Percentiles rank a stretch among this genome's conserved stretches.
Evolutionary conservation across 768 basidiomycete species (phyloP).

Genomic region (Trametes elegans): DNA sequence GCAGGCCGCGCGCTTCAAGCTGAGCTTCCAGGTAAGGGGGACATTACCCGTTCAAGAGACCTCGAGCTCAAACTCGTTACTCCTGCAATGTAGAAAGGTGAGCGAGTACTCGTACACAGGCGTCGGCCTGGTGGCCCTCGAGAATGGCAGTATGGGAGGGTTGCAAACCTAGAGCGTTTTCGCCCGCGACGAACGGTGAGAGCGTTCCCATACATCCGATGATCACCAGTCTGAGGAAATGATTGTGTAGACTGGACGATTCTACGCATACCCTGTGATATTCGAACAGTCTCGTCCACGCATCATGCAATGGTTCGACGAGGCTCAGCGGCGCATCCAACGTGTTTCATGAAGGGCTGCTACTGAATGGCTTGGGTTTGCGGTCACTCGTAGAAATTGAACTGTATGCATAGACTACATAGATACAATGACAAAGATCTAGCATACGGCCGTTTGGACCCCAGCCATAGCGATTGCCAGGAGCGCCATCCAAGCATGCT

Average conservation of each 20-base stretch:
- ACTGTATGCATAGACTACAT: no score
- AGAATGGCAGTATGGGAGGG: not conserved
- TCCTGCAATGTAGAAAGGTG: not conserved
- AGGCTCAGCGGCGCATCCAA: not conserved
- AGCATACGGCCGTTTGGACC: no score
- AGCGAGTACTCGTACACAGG: not conserved
- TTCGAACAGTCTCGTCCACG: not conserved
- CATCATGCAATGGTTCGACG: conserved; percentile 4
- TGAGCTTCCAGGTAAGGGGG: no score
- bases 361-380: no score
- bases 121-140: not conserved
- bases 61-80: no score
- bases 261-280: not conserved
- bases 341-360: no score
- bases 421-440: no score
- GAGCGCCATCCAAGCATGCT: no score
- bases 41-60: no score
- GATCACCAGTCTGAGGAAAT: not conserved
- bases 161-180: not conserved
- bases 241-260: not conserved
- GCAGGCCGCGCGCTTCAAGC: no score
- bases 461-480: no score
- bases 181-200: not conserved
- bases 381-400: no score
- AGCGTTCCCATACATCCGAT: not conserved